Conservation (phyloP, 805 yeast species). For the Metschnikowia cubensis region DNA sequence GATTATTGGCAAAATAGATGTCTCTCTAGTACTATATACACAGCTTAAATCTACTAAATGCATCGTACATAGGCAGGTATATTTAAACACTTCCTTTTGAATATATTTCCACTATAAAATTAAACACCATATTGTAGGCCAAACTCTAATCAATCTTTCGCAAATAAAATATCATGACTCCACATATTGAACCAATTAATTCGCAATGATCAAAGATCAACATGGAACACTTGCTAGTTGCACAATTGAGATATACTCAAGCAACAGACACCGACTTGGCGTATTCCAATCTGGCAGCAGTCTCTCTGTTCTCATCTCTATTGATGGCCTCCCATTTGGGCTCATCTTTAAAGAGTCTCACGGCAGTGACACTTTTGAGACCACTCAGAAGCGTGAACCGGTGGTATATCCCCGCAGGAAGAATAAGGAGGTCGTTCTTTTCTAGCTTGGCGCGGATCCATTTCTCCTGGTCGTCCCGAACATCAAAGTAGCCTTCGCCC, state of each 20-base stretch:
- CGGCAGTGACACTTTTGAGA: slow-evolving; percentile 63
- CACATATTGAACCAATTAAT: too few relatives aligned
- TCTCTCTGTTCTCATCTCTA: slow-evolving; percentile 45
- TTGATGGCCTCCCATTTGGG: slow-evolving; percentile 93
- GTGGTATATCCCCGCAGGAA: slow-evolving; percentile 94
- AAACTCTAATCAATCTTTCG: too few relatives aligned
- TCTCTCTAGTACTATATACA: too few relatives aligned
- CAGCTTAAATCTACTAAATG: too few relatives aligned
- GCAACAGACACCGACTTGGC: slow-evolving; percentile 28
- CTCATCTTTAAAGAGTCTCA: slow-evolving; percentile 85
- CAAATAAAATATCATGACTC: too few relatives aligned
- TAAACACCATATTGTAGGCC: too few relatives aligned
- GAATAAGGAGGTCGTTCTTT: slow-evolving; percentile 62
- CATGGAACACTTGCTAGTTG: too few relatives aligned
- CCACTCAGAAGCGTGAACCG: slow-evolving; percentile 72
- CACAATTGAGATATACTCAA: neutral
- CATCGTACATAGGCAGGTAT: too few relatives aligned
- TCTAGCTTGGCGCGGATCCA: slow-evolving; percentile 77
- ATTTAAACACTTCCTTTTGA: too few relatives aligned
- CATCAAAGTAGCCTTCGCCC: slow-evolving; percentile 91
- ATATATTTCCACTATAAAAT: too few relatives aligned
- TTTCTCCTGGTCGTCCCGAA: slow-evolving; percentile 53
- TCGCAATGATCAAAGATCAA: too few relatives aligned
- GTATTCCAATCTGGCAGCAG: slow-evolving; percentile 36
- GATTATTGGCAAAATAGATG: too few relatives aligned